Evolutionary conservation across 2,329 filamentous ascomycete genomes (phyloP).

Genomic region (Trichoderma aggressivum): DNA sequence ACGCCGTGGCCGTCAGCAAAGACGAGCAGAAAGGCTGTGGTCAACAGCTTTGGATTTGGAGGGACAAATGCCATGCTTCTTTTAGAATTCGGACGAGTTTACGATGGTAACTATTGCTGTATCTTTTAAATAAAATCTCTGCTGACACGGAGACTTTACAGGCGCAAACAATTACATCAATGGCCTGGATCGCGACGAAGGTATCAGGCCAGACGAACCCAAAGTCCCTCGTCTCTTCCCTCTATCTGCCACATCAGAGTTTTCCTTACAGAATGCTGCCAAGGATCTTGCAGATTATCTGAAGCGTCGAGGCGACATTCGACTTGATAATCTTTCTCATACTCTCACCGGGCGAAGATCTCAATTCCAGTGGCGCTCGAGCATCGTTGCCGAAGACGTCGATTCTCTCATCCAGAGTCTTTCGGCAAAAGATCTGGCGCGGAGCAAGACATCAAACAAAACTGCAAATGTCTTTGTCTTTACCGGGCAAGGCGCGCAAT

Average conservation of each 20-base stretch:
- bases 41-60: constrained; percentile 58
- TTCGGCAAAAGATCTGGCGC: neutral
- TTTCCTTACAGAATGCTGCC: neutral
- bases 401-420: neutral
- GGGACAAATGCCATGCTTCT: constrained; percentile 51
- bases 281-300: neutral
- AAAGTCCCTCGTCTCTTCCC: neutral
- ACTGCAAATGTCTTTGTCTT: neutral
- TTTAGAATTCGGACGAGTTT: constrained; percentile 24
- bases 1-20: neutral
- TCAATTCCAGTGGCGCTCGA: neutral
- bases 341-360: neutral
- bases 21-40: constrained; percentile 22
- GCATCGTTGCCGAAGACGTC: neutral
- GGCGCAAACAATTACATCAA: neutral
- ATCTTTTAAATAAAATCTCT: too few species aligned
- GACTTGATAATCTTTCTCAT: neutral
- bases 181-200: neutral
- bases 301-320: neutral
- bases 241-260: neutral
- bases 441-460: neutral
- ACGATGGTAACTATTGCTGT: neutral
- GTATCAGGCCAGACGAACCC: neutral
- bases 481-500: constrained; percentile 9
- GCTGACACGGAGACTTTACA: neutral